phyloP scores from a whole-genome alignment of 768 basidiomycete species.

The Lactifluus piperatus region DNA sequence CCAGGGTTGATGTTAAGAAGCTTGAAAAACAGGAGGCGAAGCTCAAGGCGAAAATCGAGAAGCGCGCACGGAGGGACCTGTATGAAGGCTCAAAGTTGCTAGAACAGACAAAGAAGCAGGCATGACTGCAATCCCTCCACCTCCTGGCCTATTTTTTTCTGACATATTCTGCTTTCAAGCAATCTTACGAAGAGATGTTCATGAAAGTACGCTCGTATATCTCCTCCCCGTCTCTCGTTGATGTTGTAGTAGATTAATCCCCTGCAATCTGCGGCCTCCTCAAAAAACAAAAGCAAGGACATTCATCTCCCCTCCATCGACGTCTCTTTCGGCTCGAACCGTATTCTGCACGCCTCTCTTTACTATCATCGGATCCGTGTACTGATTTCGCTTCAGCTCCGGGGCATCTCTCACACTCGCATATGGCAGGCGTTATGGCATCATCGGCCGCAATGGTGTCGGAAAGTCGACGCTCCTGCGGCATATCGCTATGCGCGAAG shows the following conservation, averaged over 20 bases:
- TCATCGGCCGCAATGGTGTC: slow-evolving; percentile 73
- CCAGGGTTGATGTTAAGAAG: slow-evolving; percentile 90
- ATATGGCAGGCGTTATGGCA: slow-evolving; percentile 81
- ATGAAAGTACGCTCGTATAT: slow-evolving; percentile 59
- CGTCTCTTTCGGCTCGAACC: slow-evolving; percentile 91
- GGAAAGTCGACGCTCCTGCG: slow-evolving; percentile 95
- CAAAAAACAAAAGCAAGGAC: slow-evolving; percentile 96
- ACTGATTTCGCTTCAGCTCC: slow-evolving; percentile 37
- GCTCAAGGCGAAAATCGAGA: slow-evolving; percentile 96
- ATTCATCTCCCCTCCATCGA: slow-evolving; percentile 93
- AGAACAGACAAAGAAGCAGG: slow-evolving; percentile 87
- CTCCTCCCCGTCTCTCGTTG: not conserved
- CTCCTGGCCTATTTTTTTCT: not conserved
- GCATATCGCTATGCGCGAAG: slow-evolving; percentile 90
- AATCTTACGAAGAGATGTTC: slow-evolving; percentile 98
- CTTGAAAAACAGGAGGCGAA: slow-evolving; percentile 97
- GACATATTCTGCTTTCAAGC: slow-evolving; percentile 36
- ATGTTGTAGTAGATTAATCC: slow-evolving; percentile 67
- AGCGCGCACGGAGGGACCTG: slow-evolving; percentile 79
- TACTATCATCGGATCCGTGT: not conserved
- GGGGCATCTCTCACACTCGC: slow-evolving; percentile 83
- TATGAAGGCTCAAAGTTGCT: slow-evolving; percentile 96
- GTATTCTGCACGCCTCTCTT: slow-evolving; percentile 60
- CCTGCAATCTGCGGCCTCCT: slow-evolving; percentile 61
- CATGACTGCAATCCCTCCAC: slow-evolving; percentile 23